These are phyloP conservation scores for Micromonas pusilla DNA, from an alignment of 139 green algal genomes.

Conservation along the genomic window DNA sequence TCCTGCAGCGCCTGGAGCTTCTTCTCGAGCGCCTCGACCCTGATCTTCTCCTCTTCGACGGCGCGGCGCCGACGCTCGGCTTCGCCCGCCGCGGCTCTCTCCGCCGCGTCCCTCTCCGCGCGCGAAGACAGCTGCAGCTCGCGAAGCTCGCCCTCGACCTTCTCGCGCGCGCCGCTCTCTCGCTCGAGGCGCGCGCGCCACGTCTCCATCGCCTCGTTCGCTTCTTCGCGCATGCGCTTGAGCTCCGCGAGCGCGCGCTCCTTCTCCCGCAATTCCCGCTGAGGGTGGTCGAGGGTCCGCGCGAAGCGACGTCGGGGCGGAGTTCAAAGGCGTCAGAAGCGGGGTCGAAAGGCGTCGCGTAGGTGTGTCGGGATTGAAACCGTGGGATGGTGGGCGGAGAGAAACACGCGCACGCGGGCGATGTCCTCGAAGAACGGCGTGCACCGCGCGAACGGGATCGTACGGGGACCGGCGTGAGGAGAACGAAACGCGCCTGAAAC, in stretches of 20 bases:
- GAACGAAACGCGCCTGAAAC: no score
- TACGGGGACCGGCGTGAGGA: no score
- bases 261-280: not conserved
- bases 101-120: not conserved
- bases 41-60: not conserved
- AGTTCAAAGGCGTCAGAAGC: no score
- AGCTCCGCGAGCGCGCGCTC: not conserved
- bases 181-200: not conserved
- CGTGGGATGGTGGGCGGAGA: no score
- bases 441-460: no score
- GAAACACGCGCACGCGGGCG: no score
- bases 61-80: not conserved
- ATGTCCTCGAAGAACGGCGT: no score
- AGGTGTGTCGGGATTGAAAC: no score
- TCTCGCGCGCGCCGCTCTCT: not conserved
- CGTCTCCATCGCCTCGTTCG: not conserved
- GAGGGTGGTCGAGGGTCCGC: not conserved
- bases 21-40: not conserved
- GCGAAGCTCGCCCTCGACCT: not conserved
- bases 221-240: not conserved
- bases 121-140: not conserved
- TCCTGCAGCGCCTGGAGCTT: not conserved
- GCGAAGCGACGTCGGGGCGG: no score
- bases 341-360: no score
- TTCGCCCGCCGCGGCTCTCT: not conserved